Conservation (phyloP, 2,329 filamentous ascomycete genomes). For the Cladosporium halotolerans region DNA sequence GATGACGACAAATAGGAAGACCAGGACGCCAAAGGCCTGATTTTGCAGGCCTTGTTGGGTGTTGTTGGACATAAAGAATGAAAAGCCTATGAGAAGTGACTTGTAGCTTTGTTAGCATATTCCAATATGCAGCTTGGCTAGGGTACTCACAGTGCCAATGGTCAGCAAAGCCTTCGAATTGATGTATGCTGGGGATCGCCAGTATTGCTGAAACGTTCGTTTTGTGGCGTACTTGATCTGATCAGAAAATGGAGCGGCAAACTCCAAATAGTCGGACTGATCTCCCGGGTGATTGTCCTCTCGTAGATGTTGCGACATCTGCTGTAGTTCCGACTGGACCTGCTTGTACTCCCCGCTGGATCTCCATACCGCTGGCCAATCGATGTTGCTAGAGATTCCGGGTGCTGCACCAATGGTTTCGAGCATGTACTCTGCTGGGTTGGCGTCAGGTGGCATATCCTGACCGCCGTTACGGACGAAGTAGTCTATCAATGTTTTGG, state of each 20-base stretch:
- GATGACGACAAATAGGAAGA: constrained; percentile 29
- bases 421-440: constrained; percentile 71
- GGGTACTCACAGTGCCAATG: constrained; percentile 33
- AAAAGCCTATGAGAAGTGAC: constrained; percentile 38
- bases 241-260: constrained; percentile 30
- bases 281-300: constrained; percentile 17
- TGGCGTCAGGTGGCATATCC: constrained; percentile 49
- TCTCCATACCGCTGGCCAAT: constrained; percentile 34
- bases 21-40: constrained; percentile 42
- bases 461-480: constrained; percentile 61
- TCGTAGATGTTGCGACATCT: constrained; percentile 22
- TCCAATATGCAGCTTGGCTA: neutral
- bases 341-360: constrained; percentile 14
- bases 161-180: constrained; percentile 53
- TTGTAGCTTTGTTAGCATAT: neutral
- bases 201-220: constrained; percentile 37
- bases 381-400: constrained; percentile 25
- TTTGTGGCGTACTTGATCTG: constrained; percentile 29
- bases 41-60: constrained; percentile 34
- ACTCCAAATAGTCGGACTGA: constrained; percentile 31
- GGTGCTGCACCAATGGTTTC: constrained; percentile 24
- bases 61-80: constrained; percentile 29
- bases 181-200: constrained; percentile 35
- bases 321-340: constrained; percentile 31
- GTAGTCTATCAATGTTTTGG: constrained; percentile 36